Conservation (phyloP, 208 protist genomes). For the Trypanosoma grayi region DNA sequence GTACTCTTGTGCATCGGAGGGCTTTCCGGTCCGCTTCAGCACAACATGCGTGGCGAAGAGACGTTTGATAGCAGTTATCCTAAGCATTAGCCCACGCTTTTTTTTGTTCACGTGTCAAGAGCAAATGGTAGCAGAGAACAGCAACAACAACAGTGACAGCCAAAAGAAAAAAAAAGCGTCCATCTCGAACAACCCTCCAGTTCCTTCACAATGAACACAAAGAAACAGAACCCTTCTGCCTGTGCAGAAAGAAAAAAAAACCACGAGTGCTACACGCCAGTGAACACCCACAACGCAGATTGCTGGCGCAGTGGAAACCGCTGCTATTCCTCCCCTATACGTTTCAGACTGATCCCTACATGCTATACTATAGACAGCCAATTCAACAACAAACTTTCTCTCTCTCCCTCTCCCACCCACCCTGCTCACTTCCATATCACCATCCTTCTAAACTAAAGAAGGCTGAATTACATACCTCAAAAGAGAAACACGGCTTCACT, state of each 20-base stretch:
- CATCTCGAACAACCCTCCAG: too few relatives aligned
- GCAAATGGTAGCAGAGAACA: not conserved
- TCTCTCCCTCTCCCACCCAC: not conserved
- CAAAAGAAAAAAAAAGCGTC: too few relatives aligned
- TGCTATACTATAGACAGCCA: slow-evolving; percentile 11
- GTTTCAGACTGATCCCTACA: slow-evolving; percentile 13
- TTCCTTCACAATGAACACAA: too few relatives aligned
- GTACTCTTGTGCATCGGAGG: slow-evolving; percentile 70
- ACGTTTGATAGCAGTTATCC: slow-evolving; percentile 10
- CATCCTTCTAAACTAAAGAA: not conserved
- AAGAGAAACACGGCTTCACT: slow-evolving; percentile 18
- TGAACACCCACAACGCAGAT: too few relatives aligned
- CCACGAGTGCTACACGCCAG: too few relatives aligned
- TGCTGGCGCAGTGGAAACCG: slow-evolving; percentile 16
- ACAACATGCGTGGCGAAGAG: slow-evolving; percentile 21
- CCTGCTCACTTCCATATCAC: not conserved
- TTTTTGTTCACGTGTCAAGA: not conserved
- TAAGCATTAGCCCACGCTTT: slow-evolving; percentile 14
- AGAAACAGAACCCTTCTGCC: too few relatives aligned
- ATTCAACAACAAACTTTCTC: too few relatives aligned
- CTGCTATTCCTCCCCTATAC: slow-evolving; percentile 19
- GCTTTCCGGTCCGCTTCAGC: slow-evolving; percentile 79
- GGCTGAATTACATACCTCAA: not conserved
- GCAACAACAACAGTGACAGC: too few relatives aligned
- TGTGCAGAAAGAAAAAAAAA: too few relatives aligned